A percentile compares a stretch with the other conserved stretches of the same genome.
phyloP scores from a whole-genome alignment of 331 rosid genomes.

The Malus hybrid region DNA sequence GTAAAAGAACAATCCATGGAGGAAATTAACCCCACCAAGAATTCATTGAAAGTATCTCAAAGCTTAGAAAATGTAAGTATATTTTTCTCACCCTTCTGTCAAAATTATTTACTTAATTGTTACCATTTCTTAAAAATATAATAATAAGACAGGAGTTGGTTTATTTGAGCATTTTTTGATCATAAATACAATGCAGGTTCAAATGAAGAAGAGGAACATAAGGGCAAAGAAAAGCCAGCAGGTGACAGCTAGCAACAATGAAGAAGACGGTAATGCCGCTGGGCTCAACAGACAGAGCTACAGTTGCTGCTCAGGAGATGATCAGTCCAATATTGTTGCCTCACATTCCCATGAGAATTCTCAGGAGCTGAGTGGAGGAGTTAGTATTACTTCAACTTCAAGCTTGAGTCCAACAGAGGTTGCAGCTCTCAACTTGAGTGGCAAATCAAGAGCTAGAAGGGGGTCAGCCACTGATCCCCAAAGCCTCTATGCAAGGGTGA shows the following conservation, averaged over 20 bases:
- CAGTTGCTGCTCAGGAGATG: constrained; percentile 56
- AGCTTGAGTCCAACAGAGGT: constrained; percentile 25
- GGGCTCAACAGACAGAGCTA: constrained; percentile 40
- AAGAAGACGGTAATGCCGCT: constrained; percentile 26
- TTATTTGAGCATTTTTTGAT: constrained; percentile 5
- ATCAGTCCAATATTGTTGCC: constrained; percentile 34
- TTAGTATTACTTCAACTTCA: constrained; percentile 34
- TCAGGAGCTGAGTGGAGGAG: constrained; percentile 35
- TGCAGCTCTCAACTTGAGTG: constrained; percentile 17
- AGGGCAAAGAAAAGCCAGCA: constrained; percentile 39
- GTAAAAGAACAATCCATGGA: constrained; percentile 20
- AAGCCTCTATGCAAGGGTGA: constrained; percentile 76
- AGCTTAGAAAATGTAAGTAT: constrained; percentile 37
- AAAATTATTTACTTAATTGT: not conserved
- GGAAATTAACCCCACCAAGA: constrained; percentile 17
- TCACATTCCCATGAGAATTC: constrained; percentile 2
- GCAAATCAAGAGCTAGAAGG: constrained; percentile 40
- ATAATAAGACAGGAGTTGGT: not conserved
- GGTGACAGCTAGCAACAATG: constrained; percentile 26
- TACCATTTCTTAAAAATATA: not conserved
- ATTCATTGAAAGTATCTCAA: constrained; percentile 37
- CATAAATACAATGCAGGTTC: constrained; percentile 22
- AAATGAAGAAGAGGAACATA: constrained; percentile 25
- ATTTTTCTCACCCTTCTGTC: not conserved
- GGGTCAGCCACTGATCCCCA: constrained; percentile 67